Percentiles rank a stretch among this genome's conserved stretches.
These are phyloP conservation scores for Rhodotorula babjevae DNA, from an alignment of 768 basidiomycete species.

Conservation along the genomic window DNA sequence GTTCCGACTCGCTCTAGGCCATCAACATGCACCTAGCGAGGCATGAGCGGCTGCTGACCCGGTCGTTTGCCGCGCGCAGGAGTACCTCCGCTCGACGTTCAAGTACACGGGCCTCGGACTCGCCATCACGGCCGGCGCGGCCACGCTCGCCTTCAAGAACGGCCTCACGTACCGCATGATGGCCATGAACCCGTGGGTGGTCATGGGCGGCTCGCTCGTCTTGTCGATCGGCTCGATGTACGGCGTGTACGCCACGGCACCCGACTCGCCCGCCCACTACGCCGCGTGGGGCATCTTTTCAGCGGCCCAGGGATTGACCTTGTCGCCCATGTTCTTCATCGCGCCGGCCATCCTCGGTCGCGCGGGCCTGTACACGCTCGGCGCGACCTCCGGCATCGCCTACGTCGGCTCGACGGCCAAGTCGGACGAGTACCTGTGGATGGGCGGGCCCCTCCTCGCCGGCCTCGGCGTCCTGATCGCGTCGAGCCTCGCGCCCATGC, in stretches of 20 bases:
- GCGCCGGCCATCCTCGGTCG: conserved; percentile 77
- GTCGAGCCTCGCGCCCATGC: conserved; percentile 80
- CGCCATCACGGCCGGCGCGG: conserved; percentile 68
- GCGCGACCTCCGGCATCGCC: conserved; percentile 61
- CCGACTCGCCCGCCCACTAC: conserved; percentile 69
- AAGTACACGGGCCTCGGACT: conserved; percentile 79
- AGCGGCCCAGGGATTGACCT: conserved; percentile 74
- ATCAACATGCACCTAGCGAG: no score
- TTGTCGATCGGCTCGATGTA: conserved; percentile 81
- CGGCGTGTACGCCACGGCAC: conserved; percentile 70
- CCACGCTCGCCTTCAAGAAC: conserved; percentile 44
- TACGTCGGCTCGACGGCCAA: conserved; percentile 84
- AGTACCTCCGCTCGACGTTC: conserved; percentile 39
- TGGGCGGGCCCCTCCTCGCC: conserved; percentile 81
- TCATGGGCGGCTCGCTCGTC: conserved; percentile 38
- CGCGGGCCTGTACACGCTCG: conserved; percentile 80
- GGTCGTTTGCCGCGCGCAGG: no score
- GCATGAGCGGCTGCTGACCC: no score
- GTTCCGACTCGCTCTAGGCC: no score
- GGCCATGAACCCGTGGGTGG: conserved; percentile 40
- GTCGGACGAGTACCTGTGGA: conserved; percentile 78
- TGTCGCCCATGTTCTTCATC: conserved; percentile 84
- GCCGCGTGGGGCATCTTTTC: conserved; percentile 56
- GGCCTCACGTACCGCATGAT: conserved; percentile 35
- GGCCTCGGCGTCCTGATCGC: conserved; percentile 84